These are phyloP conservation scores for Salicornia ramosissima DNA, from an alignment of 148 eudicot genomes.

Conservation along the genomic window DNA sequence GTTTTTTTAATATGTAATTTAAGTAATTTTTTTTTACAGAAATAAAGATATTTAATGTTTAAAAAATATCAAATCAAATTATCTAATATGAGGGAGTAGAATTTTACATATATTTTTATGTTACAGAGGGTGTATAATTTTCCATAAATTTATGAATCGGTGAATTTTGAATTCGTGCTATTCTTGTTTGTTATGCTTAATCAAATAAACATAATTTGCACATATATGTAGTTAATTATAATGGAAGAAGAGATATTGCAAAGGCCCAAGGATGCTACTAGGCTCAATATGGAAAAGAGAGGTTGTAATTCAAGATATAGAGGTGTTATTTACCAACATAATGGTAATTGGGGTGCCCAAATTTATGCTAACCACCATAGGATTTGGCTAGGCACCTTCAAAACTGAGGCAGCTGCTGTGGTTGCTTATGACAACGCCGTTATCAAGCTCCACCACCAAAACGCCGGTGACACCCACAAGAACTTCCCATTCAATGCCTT, in stretches of 20 bases:
- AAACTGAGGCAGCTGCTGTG: constrained; percentile 39
- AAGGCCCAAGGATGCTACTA: not conserved
- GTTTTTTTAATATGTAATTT: no score
- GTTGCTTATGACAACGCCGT: constrained; percentile 51
- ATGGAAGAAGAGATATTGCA: constrained; percentile 8
- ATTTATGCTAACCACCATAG: constrained; percentile 41
- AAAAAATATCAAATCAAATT: no score
- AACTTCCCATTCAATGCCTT: constrained; percentile 24
- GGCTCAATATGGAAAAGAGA: not conserved
- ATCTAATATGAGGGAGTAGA: no score
- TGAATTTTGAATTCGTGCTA: no score
- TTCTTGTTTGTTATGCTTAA: no score
- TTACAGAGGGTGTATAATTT: no score
- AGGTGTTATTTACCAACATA: constrained; percentile 38
- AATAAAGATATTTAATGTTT: no score
- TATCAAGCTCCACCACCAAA: constrained; percentile 25
- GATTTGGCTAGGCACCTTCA: constrained; percentile 52
- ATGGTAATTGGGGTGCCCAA: constrained; percentile 54
- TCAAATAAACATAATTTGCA: no score
- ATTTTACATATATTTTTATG: no score
- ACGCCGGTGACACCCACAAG: constrained; percentile 4
- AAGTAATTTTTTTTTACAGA: no score
- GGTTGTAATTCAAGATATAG: constrained; percentile 20
- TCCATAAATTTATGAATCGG: no score
- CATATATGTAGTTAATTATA: not conserved